phyloP scores from a whole-genome alignment of 805 yeast species.

The Priceomyces carsonii region DNA sequence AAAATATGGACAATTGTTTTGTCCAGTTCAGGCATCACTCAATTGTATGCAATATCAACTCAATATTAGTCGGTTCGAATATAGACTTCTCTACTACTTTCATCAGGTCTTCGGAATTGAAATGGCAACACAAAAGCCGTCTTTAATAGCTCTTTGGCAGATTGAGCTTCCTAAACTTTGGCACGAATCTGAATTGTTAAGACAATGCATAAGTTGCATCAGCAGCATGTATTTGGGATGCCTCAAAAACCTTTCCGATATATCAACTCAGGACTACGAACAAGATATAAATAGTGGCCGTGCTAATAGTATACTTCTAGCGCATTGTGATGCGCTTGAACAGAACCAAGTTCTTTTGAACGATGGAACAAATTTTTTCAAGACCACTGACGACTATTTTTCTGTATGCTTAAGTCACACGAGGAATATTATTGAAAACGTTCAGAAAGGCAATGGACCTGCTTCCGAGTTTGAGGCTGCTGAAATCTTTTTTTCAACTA shows the following conservation, averaged over 20 bases:
- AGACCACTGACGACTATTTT: slow-evolving; percentile 23
- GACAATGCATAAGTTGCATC: slow-evolving; percentile 19
- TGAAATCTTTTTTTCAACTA: slow-evolving; percentile 19
- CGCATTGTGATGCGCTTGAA: no score
- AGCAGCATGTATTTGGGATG: slow-evolving; percentile 20
- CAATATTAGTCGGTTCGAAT: slow-evolving; percentile 18
- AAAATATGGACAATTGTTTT: background rate
- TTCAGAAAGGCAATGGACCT: background rate
- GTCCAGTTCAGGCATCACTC: slow-evolving; percentile 1
- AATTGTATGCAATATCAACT: slow-evolving; percentile 15
- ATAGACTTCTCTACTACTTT: slow-evolving; percentile 19
- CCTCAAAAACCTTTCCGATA: no score
- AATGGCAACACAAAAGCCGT: background rate
- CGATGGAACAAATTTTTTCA: background rate
- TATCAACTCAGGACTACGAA: no score
- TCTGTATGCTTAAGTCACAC: slow-evolving; percentile 15
- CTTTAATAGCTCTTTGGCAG: slow-evolving; percentile 12
- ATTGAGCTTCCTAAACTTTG: slow-evolving; percentile 17
- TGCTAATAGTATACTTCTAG: no score
- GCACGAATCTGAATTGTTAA: slow-evolving; percentile 15
- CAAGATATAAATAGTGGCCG: no score
- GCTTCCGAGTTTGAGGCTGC: slow-evolving; percentile 12
- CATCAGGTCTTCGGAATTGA: slow-evolving; percentile 14
- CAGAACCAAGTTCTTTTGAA: no score
- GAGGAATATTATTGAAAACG: slow-evolving; percentile 8